Evolutionary conservation across 116 monocot species (phyloP), one percentile per base, ranked within the genome.

Genomic region (Cymodocea nodosa): DNA sequence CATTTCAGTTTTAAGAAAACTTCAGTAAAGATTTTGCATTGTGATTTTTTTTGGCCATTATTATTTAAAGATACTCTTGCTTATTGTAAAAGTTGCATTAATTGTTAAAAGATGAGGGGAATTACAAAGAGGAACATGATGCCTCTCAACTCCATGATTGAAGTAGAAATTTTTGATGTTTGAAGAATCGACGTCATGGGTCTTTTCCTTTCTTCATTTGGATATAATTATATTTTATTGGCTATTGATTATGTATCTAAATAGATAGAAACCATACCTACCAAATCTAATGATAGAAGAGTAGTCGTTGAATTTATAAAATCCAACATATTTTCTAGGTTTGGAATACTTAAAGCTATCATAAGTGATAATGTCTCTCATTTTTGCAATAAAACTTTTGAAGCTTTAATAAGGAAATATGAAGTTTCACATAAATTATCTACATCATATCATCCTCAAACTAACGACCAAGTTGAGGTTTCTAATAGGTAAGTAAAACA

Each of bases 11-110:
- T n/a, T 19, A 52, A 34, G 4, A 62, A 37, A 6, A 37, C 37
- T 4, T 2, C 37, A 6, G 6, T 6, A 2, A 37, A 37, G 37
- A 6, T 37, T 15, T 65, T 76, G 4, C 35, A 76, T 4, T 6
- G 37, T 37, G 37, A 6, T 4, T 37, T 37, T 37, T 37, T 37
- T 6, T 37, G 37, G 37, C 22, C 57, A 24, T 58, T 70, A 17
- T 34, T 70, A 18, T 76, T 76, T 22, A 55, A 51, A 35, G 76
- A 76, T 37, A 20, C 57, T 13, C 14, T 51, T 57, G 19, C 3
- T 2, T 59, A 37, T 37, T 37, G 37, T 6, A 37, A 37, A 37
- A 4, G 37, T 37, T 37, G 37, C 6, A 6, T 6, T 25, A 12
- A 17, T 0, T 76, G 58, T 12, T 50, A 70, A 49, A 50, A 18